Conservation (phyloP, 1,284 basidiomycete species). For the Fistulinella cinereoalba region DNA sequence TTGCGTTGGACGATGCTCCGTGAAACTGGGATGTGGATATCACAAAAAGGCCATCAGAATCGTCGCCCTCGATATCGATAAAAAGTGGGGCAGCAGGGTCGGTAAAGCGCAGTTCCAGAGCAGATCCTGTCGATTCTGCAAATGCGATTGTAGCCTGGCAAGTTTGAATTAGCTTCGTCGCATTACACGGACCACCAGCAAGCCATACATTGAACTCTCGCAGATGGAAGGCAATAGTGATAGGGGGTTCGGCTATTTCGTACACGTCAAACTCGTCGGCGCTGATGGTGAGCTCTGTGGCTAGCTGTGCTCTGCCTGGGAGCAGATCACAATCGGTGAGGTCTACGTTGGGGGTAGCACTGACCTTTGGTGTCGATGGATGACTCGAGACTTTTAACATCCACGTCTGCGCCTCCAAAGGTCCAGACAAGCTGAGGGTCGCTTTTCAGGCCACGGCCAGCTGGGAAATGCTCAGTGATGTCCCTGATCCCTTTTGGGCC, state of each 20-base stretch:
- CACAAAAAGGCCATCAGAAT: slow-evolving; percentile 61
- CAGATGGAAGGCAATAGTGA: slow-evolving; percentile 71
- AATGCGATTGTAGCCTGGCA: slow-evolving; percentile 70
- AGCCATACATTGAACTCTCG: slow-evolving; percentile 70
- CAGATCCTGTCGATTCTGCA: slow-evolving; percentile 63
- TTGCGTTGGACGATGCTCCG: slow-evolving; percentile 31
- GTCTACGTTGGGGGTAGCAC: slow-evolving; percentile 4
- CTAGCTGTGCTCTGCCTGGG: slow-evolving; percentile 58
- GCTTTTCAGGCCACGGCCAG: slow-evolving; percentile 54
- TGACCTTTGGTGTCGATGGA: slow-evolving; percentile 63
- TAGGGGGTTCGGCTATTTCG: slow-evolving; percentile 56
- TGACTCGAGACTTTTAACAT: slow-evolving; percentile 64
- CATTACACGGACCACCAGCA: slow-evolving; percentile 6
- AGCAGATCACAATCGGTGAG: background rate
- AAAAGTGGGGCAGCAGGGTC: slow-evolving; percentile 68
- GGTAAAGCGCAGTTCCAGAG: slow-evolving; percentile 71
- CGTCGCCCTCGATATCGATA: slow-evolving; percentile 67
- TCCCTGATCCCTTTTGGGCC: slow-evolving; percentile 68
- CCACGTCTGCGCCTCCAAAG: slow-evolving; percentile 63
- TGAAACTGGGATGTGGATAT: slow-evolving; percentile 68
- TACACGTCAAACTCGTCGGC: slow-evolving; percentile 77
- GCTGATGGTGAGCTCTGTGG: slow-evolving; percentile 70
- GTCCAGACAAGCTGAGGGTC: slow-evolving; percentile 78
- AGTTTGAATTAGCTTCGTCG: slow-evolving; percentile 1
- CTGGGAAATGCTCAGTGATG: slow-evolving; percentile 77